phyloP scores from a whole-genome alignment of 139 green algal species.

The Tetradesmus lagerheimii region DNA sequence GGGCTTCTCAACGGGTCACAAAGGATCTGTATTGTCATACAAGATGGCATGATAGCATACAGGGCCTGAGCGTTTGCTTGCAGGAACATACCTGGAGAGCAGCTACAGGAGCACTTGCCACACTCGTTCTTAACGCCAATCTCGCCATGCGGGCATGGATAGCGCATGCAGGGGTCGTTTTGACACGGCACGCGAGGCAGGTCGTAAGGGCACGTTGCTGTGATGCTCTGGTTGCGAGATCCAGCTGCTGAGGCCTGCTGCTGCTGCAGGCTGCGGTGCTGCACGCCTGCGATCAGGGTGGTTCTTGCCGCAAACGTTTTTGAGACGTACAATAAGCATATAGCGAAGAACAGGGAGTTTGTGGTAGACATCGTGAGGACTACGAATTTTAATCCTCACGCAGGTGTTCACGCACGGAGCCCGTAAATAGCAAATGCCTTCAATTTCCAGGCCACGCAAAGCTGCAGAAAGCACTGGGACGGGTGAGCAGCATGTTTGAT shows the following conservation, averaged over 20 bases:
- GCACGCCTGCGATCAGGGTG: not conserved
- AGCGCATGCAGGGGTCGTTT: not conserved
- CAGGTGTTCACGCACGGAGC: too few species aligned
- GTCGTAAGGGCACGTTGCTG: not conserved
- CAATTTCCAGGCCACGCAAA: too few species aligned
- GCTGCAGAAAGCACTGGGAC: too few species aligned
- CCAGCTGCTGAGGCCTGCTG: not conserved
- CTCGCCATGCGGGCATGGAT: not conserved
- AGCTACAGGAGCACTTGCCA: not conserved
- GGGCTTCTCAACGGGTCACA: not conserved
- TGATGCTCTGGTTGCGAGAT: not conserved
- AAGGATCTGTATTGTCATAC: too few species aligned
- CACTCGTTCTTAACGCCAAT: not conserved
- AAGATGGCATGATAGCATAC: too few species aligned
- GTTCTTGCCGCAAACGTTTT: too few species aligned
- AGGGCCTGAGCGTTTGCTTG: not conserved
- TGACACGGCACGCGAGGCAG: not conserved
- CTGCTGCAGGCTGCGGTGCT: slow-evolving; percentile 5
- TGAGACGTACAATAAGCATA: not conserved
- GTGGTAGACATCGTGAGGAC: not conserved
- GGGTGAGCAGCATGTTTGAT: too few species aligned
- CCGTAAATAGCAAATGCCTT: too few species aligned
- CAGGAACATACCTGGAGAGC: not conserved
- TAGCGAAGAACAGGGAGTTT: not conserved
- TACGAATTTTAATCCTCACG: not conserved